phyloP scores from a whole-genome alignment of 805 yeast species.

The Torulaspora franciscae region DNA sequence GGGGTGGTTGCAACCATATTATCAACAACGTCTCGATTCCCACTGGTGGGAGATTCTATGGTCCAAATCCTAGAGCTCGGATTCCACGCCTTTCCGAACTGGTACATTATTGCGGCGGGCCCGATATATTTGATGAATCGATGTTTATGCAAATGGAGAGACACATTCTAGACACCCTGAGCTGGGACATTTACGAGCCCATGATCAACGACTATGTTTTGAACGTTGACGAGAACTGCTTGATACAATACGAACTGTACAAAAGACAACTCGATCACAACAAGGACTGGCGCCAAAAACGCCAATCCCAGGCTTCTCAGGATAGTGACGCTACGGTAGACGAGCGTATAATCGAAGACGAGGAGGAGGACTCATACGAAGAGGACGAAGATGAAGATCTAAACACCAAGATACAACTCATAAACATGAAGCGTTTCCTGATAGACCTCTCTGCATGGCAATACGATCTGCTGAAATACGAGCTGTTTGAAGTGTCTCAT shows the following conservation, averaged over 20 bases:
- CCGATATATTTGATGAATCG: constrained; percentile 53
- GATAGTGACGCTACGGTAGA: constrained; percentile 30
- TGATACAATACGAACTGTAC: constrained; percentile 37
- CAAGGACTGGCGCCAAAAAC: constrained; percentile 21
- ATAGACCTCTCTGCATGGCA: constrained; percentile 48
- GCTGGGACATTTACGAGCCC: constrained; percentile 69
- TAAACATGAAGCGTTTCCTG: constrained; percentile 47
- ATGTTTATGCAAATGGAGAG: constrained; percentile 73
- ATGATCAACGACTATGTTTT: constrained; percentile 46
- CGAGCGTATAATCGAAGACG: constrained; percentile 16
- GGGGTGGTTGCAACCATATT: constrained; percentile 68
- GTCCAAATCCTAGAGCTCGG: constrained; percentile 69
- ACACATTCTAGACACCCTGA: constrained; percentile 64
- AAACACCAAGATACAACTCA: constrained; percentile 36
- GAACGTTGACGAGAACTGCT: constrained; percentile 42
- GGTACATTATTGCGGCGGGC: constrained; percentile 62
- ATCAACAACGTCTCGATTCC: constrained; percentile 46
- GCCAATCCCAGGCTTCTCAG: constrained; percentile 23
- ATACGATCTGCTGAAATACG: constrained; percentile 37
- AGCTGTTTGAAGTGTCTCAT: constrained; percentile 31
- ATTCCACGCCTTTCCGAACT: constrained; percentile 71
- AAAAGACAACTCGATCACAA: constrained; percentile 32
- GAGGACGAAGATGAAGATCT: constrained; percentile 32
- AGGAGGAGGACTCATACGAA: constrained; percentile 18
- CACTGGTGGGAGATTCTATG: constrained; percentile 56